Percentiles rank a stretch among this genome's conserved stretches.
phyloP scores from a whole-genome alignment of 768 basidiomycete species.

The Rhodotorula babjevae region DNA sequence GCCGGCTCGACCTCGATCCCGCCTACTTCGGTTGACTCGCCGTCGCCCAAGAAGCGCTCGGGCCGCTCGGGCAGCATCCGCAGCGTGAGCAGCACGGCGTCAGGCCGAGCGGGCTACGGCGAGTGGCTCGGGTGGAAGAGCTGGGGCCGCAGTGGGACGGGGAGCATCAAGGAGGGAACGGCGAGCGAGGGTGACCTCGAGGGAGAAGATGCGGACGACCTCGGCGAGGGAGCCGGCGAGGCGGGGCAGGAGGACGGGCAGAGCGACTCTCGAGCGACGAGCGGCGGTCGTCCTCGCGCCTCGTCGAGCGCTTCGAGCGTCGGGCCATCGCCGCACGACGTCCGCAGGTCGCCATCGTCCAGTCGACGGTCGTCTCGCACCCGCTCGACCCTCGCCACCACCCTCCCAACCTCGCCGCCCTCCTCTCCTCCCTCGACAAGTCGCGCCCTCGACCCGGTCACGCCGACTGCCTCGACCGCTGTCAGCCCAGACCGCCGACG shows the following conservation, averaged over 20 bases:
- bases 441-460: not conserved
- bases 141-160: not conserved
- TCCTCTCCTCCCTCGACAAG: not conserved
- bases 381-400: not conserved
- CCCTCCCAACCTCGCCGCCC: not conserved
- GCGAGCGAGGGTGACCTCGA: not conserved
- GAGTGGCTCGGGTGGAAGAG: conserved; percentile 27
- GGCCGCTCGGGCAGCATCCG: conserved; percentile 19
- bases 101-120: conserved; percentile 6
- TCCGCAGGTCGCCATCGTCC: not conserved
- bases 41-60: not conserved
- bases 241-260: not conserved
- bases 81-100: conserved; percentile 16
- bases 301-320: not conserved
- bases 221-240: not conserved
- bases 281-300: not conserved
- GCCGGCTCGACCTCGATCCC: not conserved
- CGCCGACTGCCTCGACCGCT: not conserved
- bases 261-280: not conserved
- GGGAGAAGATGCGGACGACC: not conserved
- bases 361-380: not conserved
- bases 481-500: not conserved
- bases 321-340: not conserved
- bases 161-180: not conserved
- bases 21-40: not conserved